Conservation (phyloP, 2,329 filamentous ascomycete genomes). For the Botrytis galanthina region DNA sequence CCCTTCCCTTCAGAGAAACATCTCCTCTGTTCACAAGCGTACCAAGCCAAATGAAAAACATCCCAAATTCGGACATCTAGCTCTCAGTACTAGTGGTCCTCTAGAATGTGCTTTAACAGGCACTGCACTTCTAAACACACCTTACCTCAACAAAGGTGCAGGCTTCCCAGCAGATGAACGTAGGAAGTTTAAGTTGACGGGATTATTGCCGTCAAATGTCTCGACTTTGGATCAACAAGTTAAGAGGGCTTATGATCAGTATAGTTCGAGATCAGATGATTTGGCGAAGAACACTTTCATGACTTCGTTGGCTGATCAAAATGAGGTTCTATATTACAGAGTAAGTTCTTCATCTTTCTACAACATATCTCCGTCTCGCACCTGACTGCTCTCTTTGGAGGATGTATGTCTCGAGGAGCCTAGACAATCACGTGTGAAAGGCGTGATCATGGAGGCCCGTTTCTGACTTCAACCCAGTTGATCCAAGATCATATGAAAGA, state of each 20-base stretch:
- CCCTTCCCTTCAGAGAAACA: conserved; percentile 19
- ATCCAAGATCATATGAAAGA: conserved; percentile 76
- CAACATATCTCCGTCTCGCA: not conserved
- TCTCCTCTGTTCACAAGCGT: conserved; percentile 29
- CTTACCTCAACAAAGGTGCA: conserved; percentile 80
- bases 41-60: conserved; percentile 32
- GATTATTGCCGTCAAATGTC: conserved; percentile 68
- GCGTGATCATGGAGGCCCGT: not conserved
- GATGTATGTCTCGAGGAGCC: not conserved
- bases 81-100: conserved; percentile 48
- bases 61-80: conserved; percentile 46
- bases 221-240: conserved; percentile 77
- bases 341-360: conserved; percentile 43
- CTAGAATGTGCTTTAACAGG: conserved; percentile 52
- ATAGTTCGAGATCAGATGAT: conserved; percentile 58
- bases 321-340: conserved; percentile 76
- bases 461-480: conserved; percentile 48
- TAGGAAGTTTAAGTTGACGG: conserved; percentile 64
- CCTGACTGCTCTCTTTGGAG: not conserved
- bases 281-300: conserved; percentile 86
- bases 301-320: conserved; percentile 81
- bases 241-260: conserved; percentile 77
- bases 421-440: not conserved
- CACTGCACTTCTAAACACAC: conserved; percentile 57
- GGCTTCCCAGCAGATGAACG: conserved; percentile 71